A percentile compares a stretch with the other conserved stretches of the same genome.
phyloP scores from a whole-genome alignment of 2,329 filamentous ascomycete species.

The Aureobasidium sp. region DNA sequence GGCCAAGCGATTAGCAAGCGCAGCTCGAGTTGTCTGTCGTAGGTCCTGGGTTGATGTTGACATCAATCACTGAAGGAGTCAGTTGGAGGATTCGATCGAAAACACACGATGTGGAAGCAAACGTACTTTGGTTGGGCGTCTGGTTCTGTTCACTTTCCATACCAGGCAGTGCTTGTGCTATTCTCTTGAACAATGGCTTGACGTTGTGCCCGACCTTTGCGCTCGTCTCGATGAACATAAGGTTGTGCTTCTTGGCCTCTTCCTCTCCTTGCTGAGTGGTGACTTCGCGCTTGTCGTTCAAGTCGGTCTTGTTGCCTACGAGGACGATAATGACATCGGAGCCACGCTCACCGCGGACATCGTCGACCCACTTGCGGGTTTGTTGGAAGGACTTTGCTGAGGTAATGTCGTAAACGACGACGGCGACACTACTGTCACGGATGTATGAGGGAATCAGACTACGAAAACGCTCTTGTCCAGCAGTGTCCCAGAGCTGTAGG shows the following conservation, averaged over 20 bases:
- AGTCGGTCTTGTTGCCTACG: slow-evolving; percentile 97
- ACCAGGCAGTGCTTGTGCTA: slow-evolving; percentile 92
- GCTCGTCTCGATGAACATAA: slow-evolving; percentile 99
- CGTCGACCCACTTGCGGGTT: slow-evolving; percentile 98
- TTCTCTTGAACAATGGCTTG: slow-evolving; percentile 93
- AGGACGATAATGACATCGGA: slow-evolving; percentile 99
- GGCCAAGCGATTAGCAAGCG: slow-evolving; percentile 2
- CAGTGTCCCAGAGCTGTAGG: slow-evolving; percentile 96
- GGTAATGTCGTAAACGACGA: slow-evolving; percentile 98
- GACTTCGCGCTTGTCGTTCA: slow-evolving; percentile 97
- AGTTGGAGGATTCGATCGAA: neutral
- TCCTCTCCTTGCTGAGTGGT: slow-evolving; percentile 95
- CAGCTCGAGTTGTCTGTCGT: slow-evolving; percentile 13
- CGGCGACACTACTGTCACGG: slow-evolving; percentile 92
- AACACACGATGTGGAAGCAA: neutral
- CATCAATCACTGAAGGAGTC: slow-evolving; percentile 12
- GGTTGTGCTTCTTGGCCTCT: slow-evolving; percentile 92
- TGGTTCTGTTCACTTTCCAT: slow-evolving; percentile 89
- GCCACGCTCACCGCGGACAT: slow-evolving; percentile 89
- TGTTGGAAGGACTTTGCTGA: slow-evolving; percentile 97
- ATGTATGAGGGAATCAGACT: slow-evolving; percentile 98
- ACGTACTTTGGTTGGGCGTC: slow-evolving; percentile 71
- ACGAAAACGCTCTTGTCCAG: slow-evolving; percentile 93
- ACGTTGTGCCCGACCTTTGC: slow-evolving; percentile 98
- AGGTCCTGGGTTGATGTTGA: slow-evolving; percentile 14